Evolutionary conservation across 1,284 basidiomycete species (phyloP).

Genomic region (Cutaneotrichosporon sp.): DNA sequence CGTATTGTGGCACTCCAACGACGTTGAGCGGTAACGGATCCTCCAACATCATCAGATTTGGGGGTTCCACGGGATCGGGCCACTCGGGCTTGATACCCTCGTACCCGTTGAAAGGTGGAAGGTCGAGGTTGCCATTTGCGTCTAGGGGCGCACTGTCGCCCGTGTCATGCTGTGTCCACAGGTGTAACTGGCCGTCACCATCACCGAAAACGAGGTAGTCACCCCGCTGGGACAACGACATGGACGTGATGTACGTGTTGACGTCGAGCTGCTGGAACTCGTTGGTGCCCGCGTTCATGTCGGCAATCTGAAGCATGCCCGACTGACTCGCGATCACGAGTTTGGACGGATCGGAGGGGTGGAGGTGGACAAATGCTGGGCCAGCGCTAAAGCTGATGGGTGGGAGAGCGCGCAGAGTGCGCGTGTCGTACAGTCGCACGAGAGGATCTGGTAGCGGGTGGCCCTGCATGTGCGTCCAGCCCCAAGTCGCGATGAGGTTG

Average conservation of each 20-base stretch:
- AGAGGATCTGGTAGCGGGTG: constrained; percentile 86
- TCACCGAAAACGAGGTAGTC: constrained; percentile 92
- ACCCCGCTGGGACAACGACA: constrained; percentile 79
- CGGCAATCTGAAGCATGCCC: constrained; percentile 86
- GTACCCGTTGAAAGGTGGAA: constrained; percentile 80
- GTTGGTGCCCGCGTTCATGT: constrained; percentile 69
- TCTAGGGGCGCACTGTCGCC: constrained; percentile 57
- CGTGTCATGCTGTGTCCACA: constrained; percentile 72
- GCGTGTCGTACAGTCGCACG: constrained; percentile 88
- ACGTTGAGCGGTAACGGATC: constrained; percentile 83
- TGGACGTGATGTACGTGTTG: constrained; percentile 73
- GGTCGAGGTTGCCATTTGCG: constrained; percentile 35
- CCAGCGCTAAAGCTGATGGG: constrained; percentile 85
- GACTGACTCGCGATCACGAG: constrained; percentile 78
- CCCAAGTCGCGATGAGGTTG: constrained; percentile 78
- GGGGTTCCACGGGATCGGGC: constrained; percentile 70
- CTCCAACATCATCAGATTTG: constrained; percentile 75
- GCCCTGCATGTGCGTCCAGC: constrained; percentile 83
- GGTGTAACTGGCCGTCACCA: constrained; percentile 77
- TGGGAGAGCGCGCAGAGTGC: constrained; percentile 70
- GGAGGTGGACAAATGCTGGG: constrained; percentile 78
- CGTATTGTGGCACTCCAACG: constrained; percentile 88
- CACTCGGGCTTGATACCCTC: constrained; percentile 76
- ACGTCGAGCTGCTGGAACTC: constrained; percentile 59
- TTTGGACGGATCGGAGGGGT: constrained; percentile 76